phyloP scores from a whole-genome alignment of 805 yeast genomes.

The Saccharomycopsis javanensis region DNA sequence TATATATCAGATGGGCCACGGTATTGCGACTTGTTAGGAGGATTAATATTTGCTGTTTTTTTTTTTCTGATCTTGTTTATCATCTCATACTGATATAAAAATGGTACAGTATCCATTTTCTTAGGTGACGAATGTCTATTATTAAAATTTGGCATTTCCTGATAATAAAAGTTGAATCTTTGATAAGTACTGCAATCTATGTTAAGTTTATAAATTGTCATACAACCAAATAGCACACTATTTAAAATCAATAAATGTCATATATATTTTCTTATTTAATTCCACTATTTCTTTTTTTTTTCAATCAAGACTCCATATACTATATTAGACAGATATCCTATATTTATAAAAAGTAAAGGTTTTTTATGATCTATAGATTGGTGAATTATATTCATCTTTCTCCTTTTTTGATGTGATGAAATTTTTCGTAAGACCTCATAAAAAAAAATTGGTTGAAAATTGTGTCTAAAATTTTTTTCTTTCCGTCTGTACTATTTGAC shows the following conservation, averaged over 20 bases:
- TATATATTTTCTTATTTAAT: too few species aligned
- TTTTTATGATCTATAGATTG: too few species aligned
- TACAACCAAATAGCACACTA: not conserved
- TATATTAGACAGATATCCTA: too few species aligned
- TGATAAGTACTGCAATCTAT: not conserved
- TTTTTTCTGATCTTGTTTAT: not conserved
- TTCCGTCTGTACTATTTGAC: not conserved
- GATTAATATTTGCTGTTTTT: too few species aligned
- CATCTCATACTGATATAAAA: not conserved
- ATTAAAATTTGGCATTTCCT: not conserved
- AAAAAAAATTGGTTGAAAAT: not conserved
- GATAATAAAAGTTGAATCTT: not conserved
- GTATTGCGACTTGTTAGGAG: not conserved
- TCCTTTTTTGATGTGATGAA: not conserved
- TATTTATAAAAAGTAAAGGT: too few species aligned
- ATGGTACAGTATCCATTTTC: not conserved
- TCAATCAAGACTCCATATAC: too few species aligned
- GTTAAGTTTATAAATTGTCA: too few species aligned
- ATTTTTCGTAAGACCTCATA: not conserved
- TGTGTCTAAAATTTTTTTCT: slow-evolving; percentile 1
- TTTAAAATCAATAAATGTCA: not conserved
- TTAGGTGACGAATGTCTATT: not conserved
- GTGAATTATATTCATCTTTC: not conserved
- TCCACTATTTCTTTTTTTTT: too few species aligned
- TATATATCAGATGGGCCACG: not conserved